phyloP scores from a whole-genome alignment of 2,329 filamentous ascomycete genomes.

The Magnaporthales sp. region DNA sequence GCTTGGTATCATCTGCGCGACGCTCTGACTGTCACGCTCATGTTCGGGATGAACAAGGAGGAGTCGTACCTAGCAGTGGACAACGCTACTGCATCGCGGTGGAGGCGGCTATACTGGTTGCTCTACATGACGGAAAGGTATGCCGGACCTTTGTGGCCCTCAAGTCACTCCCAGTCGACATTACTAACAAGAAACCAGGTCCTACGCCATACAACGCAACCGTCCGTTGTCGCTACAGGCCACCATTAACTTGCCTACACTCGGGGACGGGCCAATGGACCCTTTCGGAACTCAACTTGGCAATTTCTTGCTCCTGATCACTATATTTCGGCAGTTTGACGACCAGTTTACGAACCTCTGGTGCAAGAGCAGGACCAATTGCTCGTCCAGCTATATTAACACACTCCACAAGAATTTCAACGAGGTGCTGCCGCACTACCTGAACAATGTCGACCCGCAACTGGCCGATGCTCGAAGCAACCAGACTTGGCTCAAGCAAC shows the following conservation, averaged over 20 bases:
- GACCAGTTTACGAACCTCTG: conserved; percentile 54
- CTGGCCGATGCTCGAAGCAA: conserved; percentile 47
- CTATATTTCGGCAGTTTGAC: conserved; percentile 58
- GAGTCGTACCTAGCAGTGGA: conserved; percentile 53
- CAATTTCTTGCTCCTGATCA: conserved; percentile 51
- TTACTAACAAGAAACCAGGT: conserved; percentile 27
- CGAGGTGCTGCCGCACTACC: conserved; percentile 42
- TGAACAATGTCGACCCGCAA: conserved; percentile 43
- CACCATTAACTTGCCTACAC: conserved; percentile 56
- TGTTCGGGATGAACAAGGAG: conserved; percentile 53
- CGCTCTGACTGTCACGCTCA: conserved; percentile 60
- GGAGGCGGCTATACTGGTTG: conserved; percentile 64
- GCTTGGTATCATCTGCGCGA: conserved; percentile 76
- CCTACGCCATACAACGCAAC: conserved; percentile 63
- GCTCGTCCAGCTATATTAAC: conserved; percentile 46
- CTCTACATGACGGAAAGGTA: conserved; percentile 60
- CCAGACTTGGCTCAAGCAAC: conserved; percentile 57
- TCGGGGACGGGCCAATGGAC: conserved; percentile 51
- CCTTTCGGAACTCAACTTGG: conserved; percentile 42
- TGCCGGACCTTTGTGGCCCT: conserved; percentile 27
- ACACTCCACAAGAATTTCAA: conserved; percentile 54
- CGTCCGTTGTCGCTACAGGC: conserved; percentile 63
- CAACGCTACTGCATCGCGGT: conserved; percentile 50
- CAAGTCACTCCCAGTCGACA: not conserved
- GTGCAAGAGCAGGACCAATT: conserved; percentile 54